A percentile compares a stretch with the other conserved stretches of the same genome.
Conservation (phyloP, 495 filamentous ascomycete species). For the Terfezia boudieri region DNA sequence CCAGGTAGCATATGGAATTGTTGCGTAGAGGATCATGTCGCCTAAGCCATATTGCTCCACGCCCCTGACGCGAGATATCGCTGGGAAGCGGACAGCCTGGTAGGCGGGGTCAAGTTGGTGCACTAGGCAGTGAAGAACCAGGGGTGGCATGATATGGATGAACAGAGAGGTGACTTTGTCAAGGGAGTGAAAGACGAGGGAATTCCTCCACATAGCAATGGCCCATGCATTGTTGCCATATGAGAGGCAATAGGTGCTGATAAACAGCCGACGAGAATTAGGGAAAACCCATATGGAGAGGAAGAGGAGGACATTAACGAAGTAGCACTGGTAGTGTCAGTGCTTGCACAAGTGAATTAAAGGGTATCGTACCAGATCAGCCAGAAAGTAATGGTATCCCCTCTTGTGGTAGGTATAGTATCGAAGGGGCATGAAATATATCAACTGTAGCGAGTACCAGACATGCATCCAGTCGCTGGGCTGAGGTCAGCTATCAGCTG, state of each 20-base stretch:
- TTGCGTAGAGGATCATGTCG: conserved; percentile 84
- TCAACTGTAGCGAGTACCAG: conserved; percentile 71
- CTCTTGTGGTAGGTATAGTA: conserved; percentile 71
- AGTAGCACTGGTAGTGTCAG: conserved; percentile 59
- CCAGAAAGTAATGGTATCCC: conserved; percentile 93
- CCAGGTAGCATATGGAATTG: conserved; percentile 79
- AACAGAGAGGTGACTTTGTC: conserved; percentile 70
- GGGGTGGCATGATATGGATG: conserved; percentile 97
- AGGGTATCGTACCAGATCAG: conserved; percentile 13
- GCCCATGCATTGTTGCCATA: conserved; percentile 93
- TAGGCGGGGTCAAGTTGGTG: conserved; percentile 47
- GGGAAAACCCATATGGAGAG: conserved; percentile 82
- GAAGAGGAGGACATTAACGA: conserved; percentile 72
- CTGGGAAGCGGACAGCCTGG: conserved; percentile 57
- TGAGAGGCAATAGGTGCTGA: conserved; percentile 75
- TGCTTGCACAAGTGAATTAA: not conserved
- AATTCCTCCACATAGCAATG: conserved; percentile 99
- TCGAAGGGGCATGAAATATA: conserved; percentile 92
- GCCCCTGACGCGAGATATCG: conserved; percentile 59
- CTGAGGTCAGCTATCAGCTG: not conserved
- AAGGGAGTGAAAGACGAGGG: conserved; percentile 88
- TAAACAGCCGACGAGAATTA: conserved; percentile 72
- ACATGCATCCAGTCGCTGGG: conserved; percentile 50
- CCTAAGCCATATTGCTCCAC: conserved; percentile 58
- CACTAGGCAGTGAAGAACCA: conserved; percentile 73